Conservation (phyloP, 345 rosid species). For the Eucalyptus sideroxylon region DNA sequence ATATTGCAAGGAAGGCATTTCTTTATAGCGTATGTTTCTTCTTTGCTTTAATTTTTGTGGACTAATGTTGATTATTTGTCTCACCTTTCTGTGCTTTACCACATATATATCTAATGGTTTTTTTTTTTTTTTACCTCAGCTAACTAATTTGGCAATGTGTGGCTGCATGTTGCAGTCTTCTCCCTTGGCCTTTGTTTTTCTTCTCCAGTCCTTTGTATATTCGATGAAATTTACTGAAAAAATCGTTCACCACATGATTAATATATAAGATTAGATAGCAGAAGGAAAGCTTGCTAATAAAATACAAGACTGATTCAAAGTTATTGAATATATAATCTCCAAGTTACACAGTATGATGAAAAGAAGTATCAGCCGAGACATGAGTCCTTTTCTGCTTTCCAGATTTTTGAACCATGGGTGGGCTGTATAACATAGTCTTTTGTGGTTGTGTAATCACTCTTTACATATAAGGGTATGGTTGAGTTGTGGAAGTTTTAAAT, state of each 20-base stretch:
- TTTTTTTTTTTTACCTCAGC: not conserved
- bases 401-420: not conserved
- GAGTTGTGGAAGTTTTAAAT: not conserved
- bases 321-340: not conserved
- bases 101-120: not conserved
- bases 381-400: not conserved
- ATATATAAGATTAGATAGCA: not conserved
- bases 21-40: conserved; percentile 69
- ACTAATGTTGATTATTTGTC: not conserved
- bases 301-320: not conserved
- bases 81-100: not conserved
- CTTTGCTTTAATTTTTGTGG: not conserved
- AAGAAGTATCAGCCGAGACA: not conserved
- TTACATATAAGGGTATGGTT: not conserved
- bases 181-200: not conserved
- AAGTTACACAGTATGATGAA: not conserved
- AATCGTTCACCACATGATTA: not conserved
- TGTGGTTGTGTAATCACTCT: not conserved
- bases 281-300: not conserved
- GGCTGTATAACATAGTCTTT: not conserved
- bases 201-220: not conserved
- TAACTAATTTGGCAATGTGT: not conserved
- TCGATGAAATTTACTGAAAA: not conserved
- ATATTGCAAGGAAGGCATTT: conserved; percentile 98
- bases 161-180: not conserved